phyloP scores from a whole-genome alignment of 805 yeast species.

The Wickerhamomyces xylosicus region DNA sequence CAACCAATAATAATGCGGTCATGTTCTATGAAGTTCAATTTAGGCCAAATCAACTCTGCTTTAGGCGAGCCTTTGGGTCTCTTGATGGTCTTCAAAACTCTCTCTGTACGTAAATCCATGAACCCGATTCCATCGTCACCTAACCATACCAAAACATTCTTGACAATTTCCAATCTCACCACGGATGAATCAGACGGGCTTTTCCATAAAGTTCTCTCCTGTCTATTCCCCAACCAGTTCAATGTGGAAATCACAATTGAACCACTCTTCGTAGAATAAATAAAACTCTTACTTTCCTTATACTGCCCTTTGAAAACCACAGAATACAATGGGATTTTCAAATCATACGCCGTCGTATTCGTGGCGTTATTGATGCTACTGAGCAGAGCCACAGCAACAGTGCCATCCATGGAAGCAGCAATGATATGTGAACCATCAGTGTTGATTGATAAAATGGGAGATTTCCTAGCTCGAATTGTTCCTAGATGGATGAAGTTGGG shows the following conservation, averaged over 20 bases:
- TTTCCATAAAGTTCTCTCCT: constrained; percentile 46
- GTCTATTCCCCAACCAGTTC: constrained; percentile 82
- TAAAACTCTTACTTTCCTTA: constrained; percentile 47
- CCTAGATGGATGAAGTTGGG: constrained; percentile 53
- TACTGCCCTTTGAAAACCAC: constrained; percentile 74
- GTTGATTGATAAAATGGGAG: constrained; percentile 67
- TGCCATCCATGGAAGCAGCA: constrained; percentile 90
- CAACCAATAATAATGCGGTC: constrained; percentile 72
- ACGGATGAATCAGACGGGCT: constrained; percentile 57
- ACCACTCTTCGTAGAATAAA: constrained; percentile 89
- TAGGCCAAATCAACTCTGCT: constrained; percentile 80
- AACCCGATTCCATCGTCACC: constrained; percentile 71
- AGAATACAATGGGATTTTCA: constrained; percentile 80
- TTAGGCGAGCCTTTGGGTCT: constrained; percentile 44
- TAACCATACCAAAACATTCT: constrained; percentile 71
- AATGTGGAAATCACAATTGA: constrained; percentile 62
- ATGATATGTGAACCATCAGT: constrained; percentile 71
- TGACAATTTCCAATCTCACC: constrained; percentile 51
- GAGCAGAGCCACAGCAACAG: constrained; percentile 72
- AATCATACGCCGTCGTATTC: constrained; percentile 53
- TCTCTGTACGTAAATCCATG: constrained; percentile 44
- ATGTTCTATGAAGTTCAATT: constrained; percentile 52
- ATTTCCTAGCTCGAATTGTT: constrained; percentile 75
- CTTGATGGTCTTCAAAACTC: constrained; percentile 39
- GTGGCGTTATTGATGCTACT: constrained; percentile 11